Conservation (phyloP, 2,329 filamentous ascomycete genomes). For the Ceratocystis papillata region DNA sequence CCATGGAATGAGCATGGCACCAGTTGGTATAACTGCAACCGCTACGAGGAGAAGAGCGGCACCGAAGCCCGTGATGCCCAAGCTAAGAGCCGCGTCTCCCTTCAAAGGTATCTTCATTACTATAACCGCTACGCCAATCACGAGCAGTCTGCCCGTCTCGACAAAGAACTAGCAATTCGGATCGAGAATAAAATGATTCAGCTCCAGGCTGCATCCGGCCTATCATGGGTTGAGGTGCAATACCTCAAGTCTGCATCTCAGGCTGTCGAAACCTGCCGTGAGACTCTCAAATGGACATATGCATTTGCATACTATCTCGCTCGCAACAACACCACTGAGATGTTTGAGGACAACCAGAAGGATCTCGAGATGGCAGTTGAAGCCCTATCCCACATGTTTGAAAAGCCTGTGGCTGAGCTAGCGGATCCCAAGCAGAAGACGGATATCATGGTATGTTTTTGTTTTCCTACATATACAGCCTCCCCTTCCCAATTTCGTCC, state of each 20-base stretch:
- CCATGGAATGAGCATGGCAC: slow-evolving; percentile 97
- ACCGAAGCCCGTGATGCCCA: slow-evolving; percentile 83
- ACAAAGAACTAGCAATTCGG: slow-evolving; percentile 91
- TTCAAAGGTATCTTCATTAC: slow-evolving; percentile 96
- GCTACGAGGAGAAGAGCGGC: slow-evolving; percentile 93
- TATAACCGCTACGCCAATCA: slow-evolving; percentile 99
- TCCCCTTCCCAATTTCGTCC: background rate
- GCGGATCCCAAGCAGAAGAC: slow-evolving; percentile 84
- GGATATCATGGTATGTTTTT: slow-evolving; percentile 62
- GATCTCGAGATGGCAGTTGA: slow-evolving; percentile 96
- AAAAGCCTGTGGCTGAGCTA: slow-evolving; percentile 84
- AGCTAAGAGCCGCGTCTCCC: slow-evolving; percentile 74
- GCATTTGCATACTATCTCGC: slow-evolving; percentile 97
- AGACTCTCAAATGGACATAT: slow-evolving; percentile 98
- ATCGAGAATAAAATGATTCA: slow-evolving; percentile 99
- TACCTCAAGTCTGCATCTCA: slow-evolving; percentile 90
- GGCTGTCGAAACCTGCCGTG: slow-evolving; percentile 89
- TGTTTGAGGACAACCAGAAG: slow-evolving; percentile 98
- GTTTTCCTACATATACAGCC: background rate
- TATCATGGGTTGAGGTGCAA: slow-evolving; percentile 99
- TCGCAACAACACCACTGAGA: slow-evolving; percentile 88
- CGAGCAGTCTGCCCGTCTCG: slow-evolving; percentile 90
- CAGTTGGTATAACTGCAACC: slow-evolving; percentile 98
- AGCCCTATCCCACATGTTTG: slow-evolving; percentile 96
- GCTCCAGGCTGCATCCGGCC: slow-evolving; percentile 81